phyloP scores from a whole-genome alignment of 2,329 filamentous ascomycete species.

The Apiospora pterosperma region DNA sequence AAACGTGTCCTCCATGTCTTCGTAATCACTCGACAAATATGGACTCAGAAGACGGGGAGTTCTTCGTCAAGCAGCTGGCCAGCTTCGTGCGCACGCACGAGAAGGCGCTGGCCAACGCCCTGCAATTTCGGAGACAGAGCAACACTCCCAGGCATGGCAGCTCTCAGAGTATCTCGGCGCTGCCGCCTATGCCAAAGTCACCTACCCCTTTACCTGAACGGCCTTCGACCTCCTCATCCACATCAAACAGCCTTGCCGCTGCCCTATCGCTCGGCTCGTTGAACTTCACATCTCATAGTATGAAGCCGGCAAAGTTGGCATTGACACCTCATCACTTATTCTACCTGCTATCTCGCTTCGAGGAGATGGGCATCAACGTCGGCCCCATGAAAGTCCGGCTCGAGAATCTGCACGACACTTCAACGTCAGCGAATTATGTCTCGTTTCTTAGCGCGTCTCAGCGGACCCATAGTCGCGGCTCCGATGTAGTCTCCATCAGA shows the following conservation, averaged over 20 bases:
- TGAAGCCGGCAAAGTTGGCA: constrained; percentile 88
- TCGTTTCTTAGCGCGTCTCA: constrained; percentile 88
- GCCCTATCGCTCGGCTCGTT: constrained; percentile 84
- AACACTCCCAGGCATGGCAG: constrained; percentile 63
- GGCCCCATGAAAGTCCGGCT: constrained; percentile 95
- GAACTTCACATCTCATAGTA: constrained; percentile 77
- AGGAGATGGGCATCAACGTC: constrained; percentile 85
- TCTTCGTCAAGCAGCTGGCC: constrained; percentile 94
- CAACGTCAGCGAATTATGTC: constrained; percentile 86
- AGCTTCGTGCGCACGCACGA: constrained; percentile 96
- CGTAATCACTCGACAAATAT: constrained; percentile 51
- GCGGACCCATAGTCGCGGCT: constrained; percentile 71
- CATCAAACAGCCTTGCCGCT: constrained; percentile 72
- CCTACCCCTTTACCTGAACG: constrained; percentile 56
- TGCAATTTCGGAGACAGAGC: constrained; percentile 75
- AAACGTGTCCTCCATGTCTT: constrained; percentile 40
- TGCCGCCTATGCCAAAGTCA: constrained; percentile 47
- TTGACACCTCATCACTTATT: constrained; percentile 96
- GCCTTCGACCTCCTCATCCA: constrained; percentile 64
- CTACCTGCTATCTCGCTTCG: constrained; percentile 91
- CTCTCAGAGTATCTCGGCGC: constrained; percentile 61
- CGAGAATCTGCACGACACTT: constrained; percentile 89
- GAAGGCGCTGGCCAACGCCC: constrained; percentile 91
- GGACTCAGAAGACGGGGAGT: constrained; percentile 86
- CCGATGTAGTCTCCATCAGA: constrained; percentile 86